Conservation (phyloP, 129 eudicot genomes). For the sunflower (Helianthus annuus) region DNA sequence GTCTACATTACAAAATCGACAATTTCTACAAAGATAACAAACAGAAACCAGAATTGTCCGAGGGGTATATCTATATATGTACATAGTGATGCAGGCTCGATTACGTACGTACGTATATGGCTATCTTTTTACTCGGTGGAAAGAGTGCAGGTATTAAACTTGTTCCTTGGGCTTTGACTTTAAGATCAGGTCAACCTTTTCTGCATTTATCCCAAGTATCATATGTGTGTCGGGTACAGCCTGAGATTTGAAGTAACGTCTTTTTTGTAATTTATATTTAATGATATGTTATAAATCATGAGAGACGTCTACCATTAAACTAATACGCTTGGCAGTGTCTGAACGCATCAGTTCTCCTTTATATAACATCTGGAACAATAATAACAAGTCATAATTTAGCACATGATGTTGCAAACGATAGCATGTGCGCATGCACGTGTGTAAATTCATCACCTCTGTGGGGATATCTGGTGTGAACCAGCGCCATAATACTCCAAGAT, state of each 20-base stretch:
- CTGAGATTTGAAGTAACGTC: constrained; percentile 27
- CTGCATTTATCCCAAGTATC: constrained; percentile 31
- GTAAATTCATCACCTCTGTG: constrained; percentile 52
- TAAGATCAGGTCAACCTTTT: constrained; percentile 36
- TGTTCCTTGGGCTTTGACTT: constrained; percentile 18
- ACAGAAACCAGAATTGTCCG: constrained; percentile 18
- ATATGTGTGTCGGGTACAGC: too few species aligned
- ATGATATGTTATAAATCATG: constrained; percentile 51
- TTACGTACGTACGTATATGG: constrained; percentile 7
- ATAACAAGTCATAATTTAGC: constrained; percentile 1
- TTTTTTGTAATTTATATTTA: constrained; percentile 20
- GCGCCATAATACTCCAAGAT: constrained; percentile 75
- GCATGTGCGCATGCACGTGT: background rate
- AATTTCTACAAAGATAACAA: constrained; percentile 26
- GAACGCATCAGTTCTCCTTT: constrained; percentile 67
- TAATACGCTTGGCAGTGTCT: constrained; percentile 65
- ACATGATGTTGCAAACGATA: background rate
- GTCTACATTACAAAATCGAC: constrained; percentile 36
- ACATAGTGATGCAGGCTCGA: constrained; percentile 14
- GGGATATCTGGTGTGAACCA: constrained; percentile 79
- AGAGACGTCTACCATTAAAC: constrained; percentile 71
- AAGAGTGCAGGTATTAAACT: too few species aligned
- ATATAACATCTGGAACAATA: constrained; percentile 54
- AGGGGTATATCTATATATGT: constrained; percentile 33
- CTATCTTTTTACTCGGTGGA: constrained; percentile 22